Evolutionary conservation across 176 grass and related monocot species (phyloP).

Genomic region (Cocos nucifera): DNA sequence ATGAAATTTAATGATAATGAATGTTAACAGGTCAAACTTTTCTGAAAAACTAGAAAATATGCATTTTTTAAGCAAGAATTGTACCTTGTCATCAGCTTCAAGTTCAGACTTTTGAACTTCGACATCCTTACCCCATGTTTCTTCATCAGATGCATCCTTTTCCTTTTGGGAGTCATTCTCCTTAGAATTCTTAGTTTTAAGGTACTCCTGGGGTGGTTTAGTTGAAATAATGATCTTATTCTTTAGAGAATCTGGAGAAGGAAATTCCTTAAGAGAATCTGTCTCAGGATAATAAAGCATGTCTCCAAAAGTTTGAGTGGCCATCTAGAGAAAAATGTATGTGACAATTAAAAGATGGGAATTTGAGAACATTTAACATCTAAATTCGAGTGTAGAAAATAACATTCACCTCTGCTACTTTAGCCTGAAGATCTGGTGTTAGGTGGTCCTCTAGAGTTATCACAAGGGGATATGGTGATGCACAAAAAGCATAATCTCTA

Average conservation of each 20-base stretch:
- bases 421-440: constrained; percentile 79
- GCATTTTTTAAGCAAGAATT: not conserved
- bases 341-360: constrained; percentile 7
- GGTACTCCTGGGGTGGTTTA: constrained; percentile 84
- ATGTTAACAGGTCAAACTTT: not conserved
- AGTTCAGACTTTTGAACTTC: constrained; percentile 42
- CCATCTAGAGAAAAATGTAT: constrained; percentile 46
- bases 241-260: constrained; percentile 80
- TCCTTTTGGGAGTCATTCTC: constrained; percentile 10
- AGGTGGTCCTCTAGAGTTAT: constrained; percentile 98
- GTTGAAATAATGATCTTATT: constrained; percentile 84
- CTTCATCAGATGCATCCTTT: constrained; percentile 10
- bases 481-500: constrained; percentile 64
- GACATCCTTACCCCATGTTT: constrained; percentile 25
- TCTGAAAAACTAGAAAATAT: not conserved
- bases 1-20: constrained; percentile 15
- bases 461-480: constrained; percentile 69
- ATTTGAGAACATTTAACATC: constrained; percentile 3
- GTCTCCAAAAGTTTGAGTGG: constrained; percentile 62
- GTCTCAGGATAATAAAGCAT: constrained; percentile 53
- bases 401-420: constrained; percentile 74
- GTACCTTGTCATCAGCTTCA: constrained; percentile 57
- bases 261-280: constrained; percentile 65
- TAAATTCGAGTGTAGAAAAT: not conserved
- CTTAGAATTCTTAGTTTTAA: constrained; percentile 39